phyloP scores from a whole-genome alignment of 2,329 filamentous ascomycete genomes.

The Arthrobotrys pseudoclavata region DNA sequence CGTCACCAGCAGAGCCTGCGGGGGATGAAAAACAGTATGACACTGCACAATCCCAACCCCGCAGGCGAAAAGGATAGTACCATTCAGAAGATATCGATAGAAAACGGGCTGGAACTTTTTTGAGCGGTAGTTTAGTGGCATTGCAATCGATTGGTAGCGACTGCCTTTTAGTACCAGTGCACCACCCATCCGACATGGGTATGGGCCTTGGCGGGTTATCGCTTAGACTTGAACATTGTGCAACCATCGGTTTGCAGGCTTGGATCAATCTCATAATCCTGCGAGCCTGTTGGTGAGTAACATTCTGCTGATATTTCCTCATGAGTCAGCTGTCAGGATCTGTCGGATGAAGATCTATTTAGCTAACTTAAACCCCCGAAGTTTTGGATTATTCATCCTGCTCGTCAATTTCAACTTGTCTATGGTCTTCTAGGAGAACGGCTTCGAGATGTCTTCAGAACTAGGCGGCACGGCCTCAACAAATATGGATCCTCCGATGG shows the following conservation, averaged over 20 bases:
- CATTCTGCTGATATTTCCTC: not conserved
- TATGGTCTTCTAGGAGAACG: not conserved
- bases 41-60: conserved; percentile 24
- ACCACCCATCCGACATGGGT: conserved; percentile 2
- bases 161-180: not conserved
- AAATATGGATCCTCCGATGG: conserved; percentile 4
- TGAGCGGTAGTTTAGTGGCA: conserved; percentile 19
- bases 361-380: not conserved
- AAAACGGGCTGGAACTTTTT: not conserved
- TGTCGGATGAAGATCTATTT: not conserved
- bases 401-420: not conserved
- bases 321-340: conserved; percentile 2
- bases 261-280: conserved; percentile 16
- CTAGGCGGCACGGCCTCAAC: not conserved
- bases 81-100: conserved; percentile 22
- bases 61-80: conserved; percentile 16
- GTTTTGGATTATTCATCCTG: not conserved
- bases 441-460: not conserved
- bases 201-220: conserved; percentile 17
- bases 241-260: conserved; percentile 20
- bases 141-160: not conserved
- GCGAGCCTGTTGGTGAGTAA: not conserved
- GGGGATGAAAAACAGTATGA: conserved; percentile 10
- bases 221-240: conserved; percentile 9
- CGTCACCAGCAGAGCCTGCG: conserved; percentile 6